These are phyloP conservation scores for Lachancea sp. DNA, from an alignment of 805 yeast genomes.

Conservation along the genomic window DNA sequence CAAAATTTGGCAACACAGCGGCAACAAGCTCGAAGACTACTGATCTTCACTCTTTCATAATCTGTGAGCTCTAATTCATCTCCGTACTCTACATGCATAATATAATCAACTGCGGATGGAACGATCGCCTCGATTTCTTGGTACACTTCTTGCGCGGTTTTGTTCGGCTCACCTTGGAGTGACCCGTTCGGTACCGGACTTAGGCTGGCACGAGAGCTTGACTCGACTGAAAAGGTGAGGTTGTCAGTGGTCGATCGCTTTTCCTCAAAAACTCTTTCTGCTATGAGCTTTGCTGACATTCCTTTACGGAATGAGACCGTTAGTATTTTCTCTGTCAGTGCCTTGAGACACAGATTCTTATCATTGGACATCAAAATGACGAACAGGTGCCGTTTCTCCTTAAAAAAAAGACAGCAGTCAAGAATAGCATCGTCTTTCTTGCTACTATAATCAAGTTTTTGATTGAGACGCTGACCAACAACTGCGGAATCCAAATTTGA, in stretches of 20 bases:
- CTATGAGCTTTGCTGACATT: conserved; percentile 45
- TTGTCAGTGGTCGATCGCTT: conserved; percentile 11
- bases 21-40: conserved; percentile 39
- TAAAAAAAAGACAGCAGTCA: conserved; percentile 72
- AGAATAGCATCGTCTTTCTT: conserved; percentile 74
- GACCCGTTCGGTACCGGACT: not conserved
- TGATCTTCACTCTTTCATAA: conserved; percentile 36
- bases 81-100: conserved; percentile 51
- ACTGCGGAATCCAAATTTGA: conserved; percentile 48
- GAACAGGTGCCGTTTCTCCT: conserved; percentile 34
- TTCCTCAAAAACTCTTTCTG: conserved; percentile 36
- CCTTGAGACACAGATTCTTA: conserved; percentile 73
- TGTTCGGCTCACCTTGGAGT: not conserved
- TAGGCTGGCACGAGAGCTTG: not conserved
- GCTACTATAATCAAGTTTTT: conserved; percentile 42
- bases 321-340: conserved; percentile 55
- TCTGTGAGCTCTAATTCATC: conserved; percentile 47
- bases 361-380: conserved; percentile 75
- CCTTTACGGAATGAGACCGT: conserved; percentile 48
- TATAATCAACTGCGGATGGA: conserved; percentile 42
- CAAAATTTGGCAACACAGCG: conserved; percentile 41
- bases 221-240: too few species aligned
- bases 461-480: conserved; percentile 56
- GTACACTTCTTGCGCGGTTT: conserved; percentile 15
- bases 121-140: conserved; percentile 39